Evolutionary conservation across 2,329 filamentous ascomycete genomes (phyloP).

Genomic region (Myotisia sp.): DNA sequence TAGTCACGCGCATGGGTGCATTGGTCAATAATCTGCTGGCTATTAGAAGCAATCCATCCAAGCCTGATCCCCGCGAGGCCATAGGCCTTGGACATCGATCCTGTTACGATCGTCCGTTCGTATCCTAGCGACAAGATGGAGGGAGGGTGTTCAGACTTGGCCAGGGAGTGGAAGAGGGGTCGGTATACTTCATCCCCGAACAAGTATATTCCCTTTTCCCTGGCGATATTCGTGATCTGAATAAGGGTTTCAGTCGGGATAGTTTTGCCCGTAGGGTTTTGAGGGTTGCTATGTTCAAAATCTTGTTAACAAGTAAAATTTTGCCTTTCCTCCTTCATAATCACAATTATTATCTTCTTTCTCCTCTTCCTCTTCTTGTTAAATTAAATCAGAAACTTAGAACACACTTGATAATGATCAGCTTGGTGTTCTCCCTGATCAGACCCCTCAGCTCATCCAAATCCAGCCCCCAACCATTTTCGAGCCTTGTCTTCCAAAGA

Average conservation of each 20-base stretch:
- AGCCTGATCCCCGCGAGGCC: slow-evolving; percentile 65
- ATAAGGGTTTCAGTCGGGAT: slow-evolving; percentile 50
- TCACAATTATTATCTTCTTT: not conserved
- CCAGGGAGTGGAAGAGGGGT: slow-evolving; percentile 61
- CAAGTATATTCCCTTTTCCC: slow-evolving; percentile 48
- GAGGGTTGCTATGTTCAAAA: slow-evolving; percentile 51
- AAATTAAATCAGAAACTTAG: too few species aligned
- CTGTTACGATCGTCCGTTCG: slow-evolving; percentile 54
- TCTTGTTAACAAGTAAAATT: slow-evolving; percentile 32
- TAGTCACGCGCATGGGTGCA: slow-evolving; percentile 59
- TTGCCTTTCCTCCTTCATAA: slow-evolving; percentile 20
- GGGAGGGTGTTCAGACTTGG: slow-evolving; percentile 42
- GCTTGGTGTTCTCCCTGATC: slow-evolving; percentile 37
- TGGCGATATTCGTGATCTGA: slow-evolving; percentile 49
- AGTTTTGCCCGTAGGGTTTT: slow-evolving; percentile 65
- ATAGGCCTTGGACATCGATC: slow-evolving; percentile 76
- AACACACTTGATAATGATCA: slow-evolving; percentile 49
- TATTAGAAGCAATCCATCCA: slow-evolving; percentile 65
- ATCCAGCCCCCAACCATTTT: slow-evolving; percentile 53
- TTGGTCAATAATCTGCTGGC: slow-evolving; percentile 46
- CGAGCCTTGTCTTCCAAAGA: slow-evolving; percentile 55
- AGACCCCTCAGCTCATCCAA: slow-evolving; percentile 50
- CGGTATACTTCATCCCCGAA: slow-evolving; percentile 72
- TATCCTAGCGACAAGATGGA: slow-evolving; percentile 61
- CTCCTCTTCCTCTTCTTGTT: too few species aligned